Conservation (phyloP, 1,284 basidiomycete genomes). For the Ceratobasidium sp. region DNA sequence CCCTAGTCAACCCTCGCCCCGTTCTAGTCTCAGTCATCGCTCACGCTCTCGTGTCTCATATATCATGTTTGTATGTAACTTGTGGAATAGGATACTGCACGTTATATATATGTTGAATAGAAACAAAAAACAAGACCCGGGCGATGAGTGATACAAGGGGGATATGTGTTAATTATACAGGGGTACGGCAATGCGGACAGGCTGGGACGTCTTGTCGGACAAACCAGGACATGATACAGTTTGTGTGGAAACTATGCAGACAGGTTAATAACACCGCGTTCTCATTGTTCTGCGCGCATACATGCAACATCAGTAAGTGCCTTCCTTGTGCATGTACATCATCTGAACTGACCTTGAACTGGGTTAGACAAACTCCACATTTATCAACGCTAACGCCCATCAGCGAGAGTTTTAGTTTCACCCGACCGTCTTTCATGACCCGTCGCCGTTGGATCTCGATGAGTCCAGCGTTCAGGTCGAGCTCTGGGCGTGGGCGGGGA, state of each 20-base stretch:
- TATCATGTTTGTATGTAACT: slow-evolving; percentile 32
- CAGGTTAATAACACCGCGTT: slow-evolving; percentile 71
- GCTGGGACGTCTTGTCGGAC: slow-evolving; percentile 31
- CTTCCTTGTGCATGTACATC: not conserved
- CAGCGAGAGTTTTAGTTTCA: slow-evolving; percentile 79
- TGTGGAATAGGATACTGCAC: slow-evolving; percentile 35
- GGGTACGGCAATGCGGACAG: slow-evolving; percentile 35
- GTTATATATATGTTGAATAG: slow-evolving; percentile 28
- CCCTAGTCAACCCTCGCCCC: not conserved
- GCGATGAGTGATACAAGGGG: not conserved
- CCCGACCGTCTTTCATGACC: slow-evolving; percentile 72
- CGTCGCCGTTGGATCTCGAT: slow-evolving; percentile 75
- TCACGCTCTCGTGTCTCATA: slow-evolving; percentile 25
- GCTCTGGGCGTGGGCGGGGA: slow-evolving; percentile 50
- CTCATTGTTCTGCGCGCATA: slow-evolving; percentile 56
- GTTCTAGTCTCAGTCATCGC: not conserved
- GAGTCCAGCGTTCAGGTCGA: slow-evolving; percentile 64
- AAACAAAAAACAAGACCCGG: not conserved
- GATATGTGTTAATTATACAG: slow-evolving; percentile 13
- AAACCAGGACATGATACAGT: slow-evolving; percentile 40
- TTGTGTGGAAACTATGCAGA: slow-evolving; percentile 59
- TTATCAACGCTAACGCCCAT: slow-evolving; percentile 78
- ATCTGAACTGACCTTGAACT: slow-evolving; percentile 64
- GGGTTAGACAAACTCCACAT: slow-evolving; percentile 81
- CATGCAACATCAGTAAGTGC: not conserved